Evolutionary conservation across 768 basidiomycete genomes (phyloP), one percentile per base, ranked within the genome.

Genomic region (Amanita exitialis): DNA sequence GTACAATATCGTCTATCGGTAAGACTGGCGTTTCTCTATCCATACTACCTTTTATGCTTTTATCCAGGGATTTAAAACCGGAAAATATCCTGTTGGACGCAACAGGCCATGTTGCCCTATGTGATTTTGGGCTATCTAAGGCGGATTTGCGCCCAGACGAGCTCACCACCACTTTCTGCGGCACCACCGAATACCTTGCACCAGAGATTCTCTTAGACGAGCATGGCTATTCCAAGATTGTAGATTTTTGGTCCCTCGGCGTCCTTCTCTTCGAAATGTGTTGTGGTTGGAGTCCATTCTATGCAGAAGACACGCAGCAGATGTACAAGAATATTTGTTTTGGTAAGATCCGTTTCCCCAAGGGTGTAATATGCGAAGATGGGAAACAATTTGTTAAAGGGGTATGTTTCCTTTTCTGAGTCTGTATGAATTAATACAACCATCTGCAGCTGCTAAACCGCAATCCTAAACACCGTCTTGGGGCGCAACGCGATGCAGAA

Each of bases 251-350:
- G 94, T 89, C 86, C 43, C 70, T 97, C 16, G 95, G 94, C 30
- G 96, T 98, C 1, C 74, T 99, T 28, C 74, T 99, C 20, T 99
- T 98, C 64, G 96, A 99, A 69, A 99, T 99, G 96, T 98, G 96
- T 61, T 99, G 96, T 58, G 96, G 96, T 5, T 98, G 96, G 96
- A 92, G 89, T 63, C 96, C 96, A 37, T 99, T 98, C 70, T 99
- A 98, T 61, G 94, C 95, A 15, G 96, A 99, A 61, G 96, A 99
- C 63, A 96, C 92, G 3, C 95, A 99, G 65, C 90, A 95, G 69
- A 99, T 99, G 96, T 99, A 99, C 73, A 93, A 93, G 75, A 92
- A 89, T 69, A 91, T 90, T 58, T 96, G 94, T 64, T 99, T 98
- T 66, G 96, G 96, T 53, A 98, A 97, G 77, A 97, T 98, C 63